A percentile compares a stretch with the other conserved stretches of the same genome.
These are phyloP conservation scores for Lojkania enalia DNA, from an alignment of 2,329 filamentous ascomycete genomes.

Conservation along the genomic window DNA sequence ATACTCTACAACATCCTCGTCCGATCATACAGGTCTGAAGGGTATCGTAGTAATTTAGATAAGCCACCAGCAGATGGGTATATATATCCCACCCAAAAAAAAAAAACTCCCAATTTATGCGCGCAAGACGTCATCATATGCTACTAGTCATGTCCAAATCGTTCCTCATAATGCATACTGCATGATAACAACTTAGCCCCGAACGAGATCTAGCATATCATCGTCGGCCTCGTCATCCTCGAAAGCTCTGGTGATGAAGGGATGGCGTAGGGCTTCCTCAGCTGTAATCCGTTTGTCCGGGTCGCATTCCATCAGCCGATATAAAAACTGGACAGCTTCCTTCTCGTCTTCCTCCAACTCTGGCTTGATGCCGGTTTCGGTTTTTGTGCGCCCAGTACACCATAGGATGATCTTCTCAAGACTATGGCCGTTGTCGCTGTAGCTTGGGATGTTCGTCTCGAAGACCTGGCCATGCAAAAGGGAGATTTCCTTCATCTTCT, in stretches of 20 bases:
- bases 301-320: slow-evolving; percentile 74
- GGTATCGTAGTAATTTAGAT: slow-evolving; percentile 34
- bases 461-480: slow-evolving; percentile 88
- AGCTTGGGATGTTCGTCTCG: slow-evolving; percentile 88
- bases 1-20: not conserved
- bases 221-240: slow-evolving; percentile 39
- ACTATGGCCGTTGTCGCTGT: slow-evolving; percentile 81
- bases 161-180: slow-evolving; percentile 9
- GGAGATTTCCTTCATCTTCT: slow-evolving; percentile 80
- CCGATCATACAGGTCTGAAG: slow-evolving; percentile 28
- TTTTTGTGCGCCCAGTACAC: slow-evolving; percentile 78
- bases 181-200: not conserved
- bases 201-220: slow-evolving; percentile 31
- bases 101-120: slow-evolving; percentile 34
- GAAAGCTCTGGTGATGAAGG: slow-evolving; percentile 59
- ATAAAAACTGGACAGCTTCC: slow-evolving; percentile 72
- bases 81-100: slow-evolving; percentile 3
- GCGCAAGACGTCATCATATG: slow-evolving; percentile 27
- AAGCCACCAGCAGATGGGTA: not conserved
- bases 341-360: slow-evolving; percentile 69
- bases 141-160: slow-evolving; percentile 21
- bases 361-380: slow-evolving; percentile 50
- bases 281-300: slow-evolving; percentile 74
- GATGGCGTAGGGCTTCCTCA: slow-evolving; percentile 71
- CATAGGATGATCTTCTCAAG: slow-evolving; percentile 94